Base-by-base conservation (phyloP, 805 yeast species). In the Metschnikowia anglica region DNA sequence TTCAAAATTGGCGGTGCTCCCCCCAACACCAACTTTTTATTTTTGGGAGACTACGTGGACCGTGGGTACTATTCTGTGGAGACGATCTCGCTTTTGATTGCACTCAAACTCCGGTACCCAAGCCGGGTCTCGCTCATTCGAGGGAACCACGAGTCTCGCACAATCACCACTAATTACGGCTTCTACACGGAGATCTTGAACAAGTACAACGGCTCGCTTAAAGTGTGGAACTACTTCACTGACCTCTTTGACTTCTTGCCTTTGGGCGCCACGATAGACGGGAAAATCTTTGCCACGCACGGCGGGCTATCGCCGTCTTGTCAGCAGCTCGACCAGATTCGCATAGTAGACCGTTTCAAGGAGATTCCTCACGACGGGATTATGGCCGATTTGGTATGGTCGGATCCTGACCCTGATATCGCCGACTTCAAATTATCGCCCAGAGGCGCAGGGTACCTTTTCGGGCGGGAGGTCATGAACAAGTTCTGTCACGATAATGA, bases 351-450 rank as follows among this genome's bases (percentile, higher is more conserved):
- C 63, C 63, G 99, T 46, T 91, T 89, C 60, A 79, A 83, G 51
- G 99, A 93, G 61, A 88, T 95, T 10, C 99, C 99, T 0, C 99
- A 95, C 55, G 99, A 93, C 61, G 99, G 99, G 0, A 96, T 97
- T 12, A 93, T 93, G 97, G 99, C 99, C 1, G 99, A 93, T 62
- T 70, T 93, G 38, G 98, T 93, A 15, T 93, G 99, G 99, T 83
- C 93, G 17, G 99, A 93, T 59, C 99, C 99, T 0, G 98, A 95
- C 62, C 56, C 56, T 12, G 87, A 85, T 43, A 71, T 72, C 43
- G 55, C 69, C 53, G 96, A 89, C 56, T 93, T 93, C 62, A 83
- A 90, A 51, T 76, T 93, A 16, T 81, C 90, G 23, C 96, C 99
- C 1, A 67, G 99, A 56, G 99, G 99, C 30, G 99, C 99, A 1